phyloP scores from a whole-genome alignment of 2,329 filamentous ascomycete species.

The Pseudogymnoascus sp. region DNA sequence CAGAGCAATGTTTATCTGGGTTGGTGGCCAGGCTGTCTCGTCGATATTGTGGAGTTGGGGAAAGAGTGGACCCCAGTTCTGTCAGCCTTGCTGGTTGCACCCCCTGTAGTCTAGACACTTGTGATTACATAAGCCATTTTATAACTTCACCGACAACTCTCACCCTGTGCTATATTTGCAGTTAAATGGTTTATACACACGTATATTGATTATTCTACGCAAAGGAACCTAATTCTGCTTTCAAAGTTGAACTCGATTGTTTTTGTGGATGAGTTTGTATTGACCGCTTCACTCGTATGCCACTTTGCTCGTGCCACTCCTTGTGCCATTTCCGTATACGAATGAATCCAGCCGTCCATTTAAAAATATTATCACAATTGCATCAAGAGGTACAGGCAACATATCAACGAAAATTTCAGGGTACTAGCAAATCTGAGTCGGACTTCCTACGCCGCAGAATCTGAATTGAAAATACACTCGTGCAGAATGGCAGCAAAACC shows the following conservation, averaged over 20 bases:
- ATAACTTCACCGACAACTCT: not conserved
- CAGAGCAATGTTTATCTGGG: not conserved
- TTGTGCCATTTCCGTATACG: not conserved
- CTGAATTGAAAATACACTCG: not conserved
- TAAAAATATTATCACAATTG: not conserved
- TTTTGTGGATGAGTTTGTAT: not conserved
- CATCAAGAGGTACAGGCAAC: not conserved
- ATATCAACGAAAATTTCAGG: not conserved
- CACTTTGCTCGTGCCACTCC: not conserved
- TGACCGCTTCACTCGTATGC: not conserved
- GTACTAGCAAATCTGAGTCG: not conserved
- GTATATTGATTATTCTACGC: not conserved
- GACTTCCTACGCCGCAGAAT: not conserved
- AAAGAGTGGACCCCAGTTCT: not conserved
- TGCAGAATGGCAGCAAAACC: not conserved
- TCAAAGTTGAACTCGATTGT: not conserved
- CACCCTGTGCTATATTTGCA: not conserved
- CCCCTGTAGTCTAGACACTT: not conserved
- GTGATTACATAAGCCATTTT: not conserved
- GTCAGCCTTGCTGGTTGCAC: not conserved
- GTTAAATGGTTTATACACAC: not conserved
- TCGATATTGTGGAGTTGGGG: slow-evolving; percentile 2
- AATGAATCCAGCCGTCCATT: not conserved
- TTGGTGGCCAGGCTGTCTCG: not conserved
- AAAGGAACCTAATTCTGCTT: not conserved